Evolutionary conservation across 352 stramenopile genomes (phyloP).

Genomic region (Pythium dissimile): DNA sequence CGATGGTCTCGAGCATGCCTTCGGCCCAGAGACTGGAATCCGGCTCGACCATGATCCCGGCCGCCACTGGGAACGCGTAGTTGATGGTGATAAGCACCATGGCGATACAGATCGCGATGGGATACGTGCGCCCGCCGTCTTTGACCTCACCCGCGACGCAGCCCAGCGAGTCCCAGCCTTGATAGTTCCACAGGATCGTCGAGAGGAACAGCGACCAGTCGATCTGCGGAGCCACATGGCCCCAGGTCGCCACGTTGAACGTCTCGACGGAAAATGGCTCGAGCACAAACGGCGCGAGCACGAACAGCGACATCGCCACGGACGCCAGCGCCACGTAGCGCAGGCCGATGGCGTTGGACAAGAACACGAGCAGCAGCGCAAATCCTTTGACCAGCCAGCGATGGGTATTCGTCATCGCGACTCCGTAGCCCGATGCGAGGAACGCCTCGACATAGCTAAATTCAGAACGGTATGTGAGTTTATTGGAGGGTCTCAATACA

Average conservation of each 20-base stretch:
- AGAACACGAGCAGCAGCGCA: constrained; percentile 69
- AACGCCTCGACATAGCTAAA: constrained; percentile 76
- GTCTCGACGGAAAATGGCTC: constrained; percentile 68
- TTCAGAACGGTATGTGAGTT: not conserved
- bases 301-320: constrained; percentile 79
- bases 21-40: constrained; percentile 72
- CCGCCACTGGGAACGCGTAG: constrained; percentile 80
- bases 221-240: constrained; percentile 57
- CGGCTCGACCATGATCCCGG: constrained; percentile 72
- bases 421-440: constrained; percentile 51
- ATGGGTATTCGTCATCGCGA: constrained; percentile 46
- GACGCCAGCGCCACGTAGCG: constrained; percentile 68
- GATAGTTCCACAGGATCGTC: constrained; percentile 85
- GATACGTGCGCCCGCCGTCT: constrained; percentile 72
- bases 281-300: constrained; percentile 75
- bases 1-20: constrained; percentile 72
- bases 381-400: constrained; percentile 70
- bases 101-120: constrained; percentile 79
- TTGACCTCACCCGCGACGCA: constrained; percentile 86
- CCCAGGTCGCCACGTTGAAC: constrained; percentile 75
- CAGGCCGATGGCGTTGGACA: constrained; percentile 72
- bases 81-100: constrained; percentile 84
- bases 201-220: constrained; percentile 86
- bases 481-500: too few relatives aligned
- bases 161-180: constrained; percentile 85